phyloP scores from a whole-genome alignment of 2,329 filamentous ascomycete genomes.

The Phyllosticta citrichinensis region DNA sequence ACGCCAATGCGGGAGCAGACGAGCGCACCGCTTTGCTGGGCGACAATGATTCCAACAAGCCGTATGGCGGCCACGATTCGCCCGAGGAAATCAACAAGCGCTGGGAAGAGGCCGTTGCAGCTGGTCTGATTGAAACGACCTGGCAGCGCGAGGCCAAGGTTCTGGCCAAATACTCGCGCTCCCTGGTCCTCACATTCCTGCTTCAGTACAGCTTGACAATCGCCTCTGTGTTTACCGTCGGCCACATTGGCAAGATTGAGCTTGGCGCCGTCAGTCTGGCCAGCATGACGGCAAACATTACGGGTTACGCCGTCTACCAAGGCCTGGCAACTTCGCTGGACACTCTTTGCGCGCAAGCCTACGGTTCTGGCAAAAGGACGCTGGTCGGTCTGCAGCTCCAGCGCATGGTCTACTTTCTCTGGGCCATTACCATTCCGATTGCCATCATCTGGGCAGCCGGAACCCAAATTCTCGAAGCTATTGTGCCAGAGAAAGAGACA shows the following conservation, averaged over 20 bases:
- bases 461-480: slow-evolving; percentile 49
- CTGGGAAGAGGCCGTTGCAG: slow-evolving; percentile 62
- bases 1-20: background rate
- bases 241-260: slow-evolving; percentile 39
- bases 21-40: slow-evolving; percentile 43
- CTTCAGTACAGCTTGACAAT: slow-evolving; percentile 40
- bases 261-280: slow-evolving; percentile 39
- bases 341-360: slow-evolving; percentile 88
- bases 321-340: slow-evolving; percentile 71
- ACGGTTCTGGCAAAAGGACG: slow-evolving; percentile 80
- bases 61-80: slow-evolving; percentile 39
- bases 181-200: slow-evolving; percentile 38
- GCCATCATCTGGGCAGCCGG: slow-evolving; percentile 60
- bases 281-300: slow-evolving; percentile 45
- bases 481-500: slow-evolving; percentile 63
- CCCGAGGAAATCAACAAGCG: slow-evolving; percentile 38
- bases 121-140: slow-evolving; percentile 75
- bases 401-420: slow-evolving; percentile 70
- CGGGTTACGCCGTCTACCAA: slow-evolving; percentile 42
- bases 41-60: slow-evolving; percentile 24
- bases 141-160: slow-evolving; percentile 87
- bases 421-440: slow-evolving; percentile 62
- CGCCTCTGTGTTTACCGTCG: slow-evolving; percentile 39
- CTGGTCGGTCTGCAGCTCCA: slow-evolving; percentile 78
- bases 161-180: slow-evolving; percentile 44